Conservation (phyloP, 306 rosid species). For the Potentilla sterilis region DNA sequence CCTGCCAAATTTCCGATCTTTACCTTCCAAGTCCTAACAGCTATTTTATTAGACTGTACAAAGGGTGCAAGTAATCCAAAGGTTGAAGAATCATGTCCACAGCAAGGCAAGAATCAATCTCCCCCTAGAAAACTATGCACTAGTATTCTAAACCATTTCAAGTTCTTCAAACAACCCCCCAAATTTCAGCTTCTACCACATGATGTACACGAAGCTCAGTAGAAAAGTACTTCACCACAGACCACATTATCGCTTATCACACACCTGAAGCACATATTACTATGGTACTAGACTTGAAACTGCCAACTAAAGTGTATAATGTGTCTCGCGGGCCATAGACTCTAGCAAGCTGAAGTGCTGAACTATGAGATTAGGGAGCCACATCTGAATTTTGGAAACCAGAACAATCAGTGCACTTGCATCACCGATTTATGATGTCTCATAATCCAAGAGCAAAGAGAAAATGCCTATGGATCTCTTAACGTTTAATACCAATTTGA, state of each 20-base stretch:
- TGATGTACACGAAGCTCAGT: not conserved
- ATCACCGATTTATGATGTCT: not conserved
- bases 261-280: not conserved
- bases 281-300: not conserved
- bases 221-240: not conserved
- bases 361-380: not conserved
- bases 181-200: not conserved
- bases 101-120: not conserved
- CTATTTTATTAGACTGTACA: too few relatives aligned
- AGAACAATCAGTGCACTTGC: not conserved
- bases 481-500: not conserved
- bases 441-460: not conserved
- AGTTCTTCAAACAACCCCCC: not conserved
- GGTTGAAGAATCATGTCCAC: too few relatives aligned
- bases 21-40: too few relatives aligned
- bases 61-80: too few relatives aligned
- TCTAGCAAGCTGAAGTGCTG: not conserved
- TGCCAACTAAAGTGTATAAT: not conserved
- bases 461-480: not conserved
- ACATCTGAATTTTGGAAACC: not conserved
- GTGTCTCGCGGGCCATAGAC: not conserved
- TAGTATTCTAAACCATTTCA: not conserved
- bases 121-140: not conserved
- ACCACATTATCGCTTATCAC: not conserved
- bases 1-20: not conserved